Conservation (phyloP, 1,284 basidiomycete species). For the Tylopilus orsonianus region DNA sequence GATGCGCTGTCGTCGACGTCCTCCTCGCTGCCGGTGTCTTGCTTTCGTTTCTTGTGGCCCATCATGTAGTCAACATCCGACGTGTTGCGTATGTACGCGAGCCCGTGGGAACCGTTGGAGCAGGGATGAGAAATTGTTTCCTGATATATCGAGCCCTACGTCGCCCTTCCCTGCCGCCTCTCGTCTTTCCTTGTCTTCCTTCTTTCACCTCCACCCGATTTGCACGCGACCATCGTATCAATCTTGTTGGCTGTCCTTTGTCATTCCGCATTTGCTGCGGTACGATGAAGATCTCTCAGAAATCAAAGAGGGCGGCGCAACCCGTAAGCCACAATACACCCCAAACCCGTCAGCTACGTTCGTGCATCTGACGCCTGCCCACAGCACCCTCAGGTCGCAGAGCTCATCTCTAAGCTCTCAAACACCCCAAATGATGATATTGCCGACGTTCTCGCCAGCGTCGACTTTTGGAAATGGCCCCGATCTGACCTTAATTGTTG, state of each 20-base stretch:
- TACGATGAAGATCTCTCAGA: constrained; percentile 79
- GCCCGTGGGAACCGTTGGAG: constrained; percentile 16
- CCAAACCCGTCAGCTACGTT: constrained; percentile 26
- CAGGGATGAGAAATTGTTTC: constrained; percentile 25
- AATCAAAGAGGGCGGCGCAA: constrained; percentile 71
- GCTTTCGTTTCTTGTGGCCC: constrained; percentile 31
- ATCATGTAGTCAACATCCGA: too few species aligned
- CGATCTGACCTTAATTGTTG: constrained; percentile 97
- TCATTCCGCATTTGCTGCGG: constrained; percentile 48
- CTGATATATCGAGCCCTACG: constrained; percentile 36
- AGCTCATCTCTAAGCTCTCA: constrained; percentile 69
- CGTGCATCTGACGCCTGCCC: constrained; percentile 24
- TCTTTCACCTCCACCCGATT: constrained; percentile 14
- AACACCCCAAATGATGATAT: constrained; percentile 67
- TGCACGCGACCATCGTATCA: constrained; percentile 7
- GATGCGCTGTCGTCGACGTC: constrained; percentile 12
- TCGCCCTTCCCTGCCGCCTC: constrained; percentile 22
- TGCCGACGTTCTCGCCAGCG: constrained; percentile 58
- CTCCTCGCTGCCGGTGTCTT: constrained; percentile 32
- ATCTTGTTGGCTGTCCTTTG: constrained; percentile 19
- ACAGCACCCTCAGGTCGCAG: constrained; percentile 74
- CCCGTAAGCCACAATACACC: constrained; percentile 45
- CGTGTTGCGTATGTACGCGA: too few species aligned
- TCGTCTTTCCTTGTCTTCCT: constrained; percentile 16
- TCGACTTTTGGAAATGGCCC: constrained; percentile 90